Percentiles rank a stretch among this genome's conserved stretches.
Evolutionary conservation across 768 basidiomycete genomes (phyloP).

Genomic region (Auricularia sp.): DNA sequence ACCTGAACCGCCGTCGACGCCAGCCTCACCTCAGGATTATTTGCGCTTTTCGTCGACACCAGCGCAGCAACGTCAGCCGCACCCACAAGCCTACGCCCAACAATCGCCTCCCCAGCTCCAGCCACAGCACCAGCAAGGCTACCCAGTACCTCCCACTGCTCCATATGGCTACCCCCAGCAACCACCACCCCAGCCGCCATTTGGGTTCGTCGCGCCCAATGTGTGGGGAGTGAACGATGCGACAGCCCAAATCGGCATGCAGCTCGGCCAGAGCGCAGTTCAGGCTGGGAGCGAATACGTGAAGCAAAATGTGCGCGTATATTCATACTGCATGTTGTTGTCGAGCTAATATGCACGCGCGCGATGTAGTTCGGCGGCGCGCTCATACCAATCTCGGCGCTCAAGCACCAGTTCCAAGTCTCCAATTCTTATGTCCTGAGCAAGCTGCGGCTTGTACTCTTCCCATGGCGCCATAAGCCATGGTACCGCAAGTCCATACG

Average conservation of each 20-base stretch:
- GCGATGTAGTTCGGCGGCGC: conserved; percentile 56
- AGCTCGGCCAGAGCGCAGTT: conserved; percentile 84
- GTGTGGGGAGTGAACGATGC: conserved; percentile 87
- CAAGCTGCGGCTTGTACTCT: conserved; percentile 81
- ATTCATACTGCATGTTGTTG: conserved; percentile 6
- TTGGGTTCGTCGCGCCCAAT: conserved; percentile 31
- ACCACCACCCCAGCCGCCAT: conserved; percentile 24
- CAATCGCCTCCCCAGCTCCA: conserved; percentile 32
- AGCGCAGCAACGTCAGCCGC: conserved; percentile 10
- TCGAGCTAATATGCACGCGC: not conserved
- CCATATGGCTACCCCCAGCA: conserved; percentile 28
- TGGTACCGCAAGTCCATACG: conserved; percentile 67
- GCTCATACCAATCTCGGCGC: conserved; percentile 59
- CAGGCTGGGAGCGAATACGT: conserved; percentile 94
- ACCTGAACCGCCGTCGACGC: conserved; percentile 71
- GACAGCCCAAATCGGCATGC: conserved; percentile 93
- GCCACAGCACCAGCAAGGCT: conserved; percentile 19
- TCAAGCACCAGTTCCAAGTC: conserved; percentile 93
- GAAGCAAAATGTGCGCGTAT: conserved; percentile 70
- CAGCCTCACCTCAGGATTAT: conserved; percentile 64
- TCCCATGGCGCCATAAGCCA: conserved; percentile 88
- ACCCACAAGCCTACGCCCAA: conserved; percentile 17
- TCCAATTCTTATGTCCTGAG: conserved; percentile 90
- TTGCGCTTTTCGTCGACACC: conserved; percentile 37
- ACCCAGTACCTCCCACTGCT: conserved; percentile 9